phyloP scores from a whole-genome alignment of 2,329 filamentous ascomycete genomes.

The Hypoxylon sp. region DNA sequence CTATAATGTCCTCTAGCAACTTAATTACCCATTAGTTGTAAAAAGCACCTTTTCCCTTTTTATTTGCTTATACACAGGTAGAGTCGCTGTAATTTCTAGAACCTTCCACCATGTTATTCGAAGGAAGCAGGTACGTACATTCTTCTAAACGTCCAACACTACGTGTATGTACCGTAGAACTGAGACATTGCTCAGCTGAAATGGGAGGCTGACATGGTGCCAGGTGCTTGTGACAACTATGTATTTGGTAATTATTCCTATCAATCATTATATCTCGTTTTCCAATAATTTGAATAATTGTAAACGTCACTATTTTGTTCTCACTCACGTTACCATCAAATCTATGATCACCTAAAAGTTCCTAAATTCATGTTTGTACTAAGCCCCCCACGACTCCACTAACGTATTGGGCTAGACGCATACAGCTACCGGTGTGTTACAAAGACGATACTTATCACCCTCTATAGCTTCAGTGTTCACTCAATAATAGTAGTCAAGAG shows the following conservation, averaged over 20 bases:
- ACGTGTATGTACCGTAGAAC: not conserved
- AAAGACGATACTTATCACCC: not conserved
- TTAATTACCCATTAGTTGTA: not conserved
- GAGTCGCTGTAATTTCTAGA: constrained; percentile 33
- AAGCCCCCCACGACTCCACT: constrained; percentile 29
- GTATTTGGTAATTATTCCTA: not conserved
- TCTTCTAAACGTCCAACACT: not conserved
- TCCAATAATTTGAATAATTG: constrained; percentile 4
- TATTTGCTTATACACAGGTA: not conserved
- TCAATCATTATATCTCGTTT: constrained; percentile 1
- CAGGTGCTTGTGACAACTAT: constrained; percentile 11
- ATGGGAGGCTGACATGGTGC: constrained; percentile 19
- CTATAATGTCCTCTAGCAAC: not conserved
- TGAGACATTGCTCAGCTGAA: constrained; percentile 26
- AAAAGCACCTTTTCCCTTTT: not conserved
- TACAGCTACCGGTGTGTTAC: not conserved
- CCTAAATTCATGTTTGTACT: constrained; percentile 4
- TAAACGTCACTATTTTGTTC: constrained; percentile 13
- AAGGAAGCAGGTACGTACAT: not conserved
- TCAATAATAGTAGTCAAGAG: not conserved
- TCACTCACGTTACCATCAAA: constrained; percentile 20
- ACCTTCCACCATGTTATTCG: constrained; percentile 22
- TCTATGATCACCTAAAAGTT: constrained; percentile 1
- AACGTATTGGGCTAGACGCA: not conserved
- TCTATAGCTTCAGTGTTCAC: not conserved